A percentile compares a stretch with the other conserved stretches of the same genome.
Evolutionary conservation across 1,284 basidiomycete species (phyloP).

Genomic region (Wallemia mellicola): DNA sequence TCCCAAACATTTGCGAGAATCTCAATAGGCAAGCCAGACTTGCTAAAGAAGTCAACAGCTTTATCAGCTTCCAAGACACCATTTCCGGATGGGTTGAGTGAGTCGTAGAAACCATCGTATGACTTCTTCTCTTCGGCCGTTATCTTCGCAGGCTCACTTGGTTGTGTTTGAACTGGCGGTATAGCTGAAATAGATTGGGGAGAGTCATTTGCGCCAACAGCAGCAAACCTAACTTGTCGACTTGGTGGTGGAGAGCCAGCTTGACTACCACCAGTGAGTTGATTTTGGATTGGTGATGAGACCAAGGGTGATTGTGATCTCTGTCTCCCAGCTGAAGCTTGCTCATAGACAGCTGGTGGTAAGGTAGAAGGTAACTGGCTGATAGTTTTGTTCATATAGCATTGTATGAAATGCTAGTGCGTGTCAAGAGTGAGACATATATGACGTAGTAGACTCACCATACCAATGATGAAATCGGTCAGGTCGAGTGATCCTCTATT

Average conservation of each 20-base stretch:
- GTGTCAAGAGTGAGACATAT: conserved; percentile 2
- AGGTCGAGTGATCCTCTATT: conserved; percentile 65
- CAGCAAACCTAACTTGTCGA: conserved; percentile 1
- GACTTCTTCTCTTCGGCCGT: conserved; percentile 47
- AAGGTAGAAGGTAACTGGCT: conserved; percentile 42
- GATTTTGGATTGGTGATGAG: conserved; percentile 6
- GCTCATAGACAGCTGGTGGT: conserved; percentile 74
- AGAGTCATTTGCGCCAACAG: neutral
- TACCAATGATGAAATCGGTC: conserved; percentile 80
- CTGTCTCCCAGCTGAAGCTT: conserved; percentile 27
- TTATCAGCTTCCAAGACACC: conserved; percentile 76
- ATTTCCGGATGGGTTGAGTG: conserved; percentile 39
- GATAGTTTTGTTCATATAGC: conserved; percentile 51
- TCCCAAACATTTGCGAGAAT: conserved; percentile 34
- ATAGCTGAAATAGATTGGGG: neutral
- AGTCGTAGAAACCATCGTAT: conserved; percentile 54
- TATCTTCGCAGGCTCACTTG: conserved; percentile 40
- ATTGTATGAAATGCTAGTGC: conserved; percentile 47
- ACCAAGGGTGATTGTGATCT: conserved; percentile 10
- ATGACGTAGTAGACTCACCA: conserved; percentile 25
- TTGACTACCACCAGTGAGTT: conserved; percentile 5
- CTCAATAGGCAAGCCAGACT: conserved; percentile 59
- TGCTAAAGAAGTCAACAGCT: conserved; percentile 84
- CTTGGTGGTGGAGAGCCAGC: conserved; percentile 20
- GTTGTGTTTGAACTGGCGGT: conserved; percentile 10